Percentiles rank a stretch among this genome's conserved stretches.
Evolutionary conservation across 2,329 filamentous ascomycete genomes (phyloP).

Genomic region (Neonectria ditissima): DNA sequence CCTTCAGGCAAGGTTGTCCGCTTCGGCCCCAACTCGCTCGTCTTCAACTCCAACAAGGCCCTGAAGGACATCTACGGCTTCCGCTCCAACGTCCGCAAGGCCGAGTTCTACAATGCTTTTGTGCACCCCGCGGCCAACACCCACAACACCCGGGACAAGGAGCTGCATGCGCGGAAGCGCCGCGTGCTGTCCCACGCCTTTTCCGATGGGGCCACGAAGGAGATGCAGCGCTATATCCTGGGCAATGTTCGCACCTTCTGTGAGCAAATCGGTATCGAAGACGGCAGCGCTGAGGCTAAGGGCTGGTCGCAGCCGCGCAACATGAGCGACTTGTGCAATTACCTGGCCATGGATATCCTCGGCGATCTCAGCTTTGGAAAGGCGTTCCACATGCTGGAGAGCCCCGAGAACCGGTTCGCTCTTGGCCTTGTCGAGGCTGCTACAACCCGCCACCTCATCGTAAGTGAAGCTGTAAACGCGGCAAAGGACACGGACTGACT

Average conservation of each 20-base stretch:
- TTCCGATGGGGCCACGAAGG: slow-evolving; percentile 72
- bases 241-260: slow-evolving; percentile 76
- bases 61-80: slow-evolving; percentile 76
- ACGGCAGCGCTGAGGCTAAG: slow-evolving; percentile 59
- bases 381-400: slow-evolving; percentile 72
- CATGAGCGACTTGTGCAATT: slow-evolving; percentile 73
- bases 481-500: slow-evolving; percentile 8
- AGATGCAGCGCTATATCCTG: slow-evolving; percentile 76
- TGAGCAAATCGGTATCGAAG: slow-evolving; percentile 62
- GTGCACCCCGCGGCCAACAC: slow-evolving; percentile 78
- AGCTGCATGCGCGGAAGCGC: slow-evolving; percentile 76
- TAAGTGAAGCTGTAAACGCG: slow-evolving; percentile 54
- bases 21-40: slow-evolving; percentile 81
- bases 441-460: slow-evolving; percentile 75
- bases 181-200: slow-evolving; percentile 80
- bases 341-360: slow-evolving; percentile 72
- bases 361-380: slow-evolving; percentile 72
- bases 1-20: slow-evolving; percentile 74
- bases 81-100: slow-evolving; percentile 72
- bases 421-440: slow-evolving; percentile 75
- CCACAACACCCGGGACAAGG: slow-evolving; percentile 77
- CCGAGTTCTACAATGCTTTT: slow-evolving; percentile 80
- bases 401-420: slow-evolving; percentile 72
- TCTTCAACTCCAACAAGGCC: slow-evolving; percentile 78
- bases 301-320: slow-evolving; percentile 70